Evolutionary conservation across 176 grass and related monocot genomes (phyloP).

Genomic region (Lolium multiflorum): DNA sequence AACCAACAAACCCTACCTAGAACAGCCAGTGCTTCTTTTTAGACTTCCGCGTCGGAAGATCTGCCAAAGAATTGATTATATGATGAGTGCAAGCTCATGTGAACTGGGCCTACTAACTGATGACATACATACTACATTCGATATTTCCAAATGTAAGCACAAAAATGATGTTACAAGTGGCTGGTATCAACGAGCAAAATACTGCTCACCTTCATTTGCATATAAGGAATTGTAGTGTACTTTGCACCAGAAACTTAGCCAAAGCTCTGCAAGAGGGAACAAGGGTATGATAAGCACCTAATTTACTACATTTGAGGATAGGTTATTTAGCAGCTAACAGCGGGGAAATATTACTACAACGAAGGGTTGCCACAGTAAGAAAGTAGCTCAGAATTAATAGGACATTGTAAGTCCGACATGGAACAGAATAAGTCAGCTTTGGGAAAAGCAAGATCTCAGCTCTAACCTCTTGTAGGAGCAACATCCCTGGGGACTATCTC

Average conservation of each 20-base stretch:
- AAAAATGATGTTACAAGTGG: not conserved
- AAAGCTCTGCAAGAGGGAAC: conserved; percentile 71
- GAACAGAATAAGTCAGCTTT: not conserved
- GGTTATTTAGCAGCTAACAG: not conserved
- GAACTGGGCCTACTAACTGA: not conserved
- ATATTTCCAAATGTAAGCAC: conserved; percentile 12
- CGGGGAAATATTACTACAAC: not conserved
- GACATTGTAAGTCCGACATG: not conserved
- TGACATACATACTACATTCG: not conserved
- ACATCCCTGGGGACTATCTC: conserved; percentile 88
- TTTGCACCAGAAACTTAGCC: conserved; percentile 99
- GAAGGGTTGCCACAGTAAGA: conserved; percentile 18
- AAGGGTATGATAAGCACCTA: conserved; percentile 26
- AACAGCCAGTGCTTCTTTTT: conserved; percentile 95
- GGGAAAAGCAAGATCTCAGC: conserved; percentile 15
- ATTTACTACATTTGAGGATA: not conserved
- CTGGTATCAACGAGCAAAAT: not conserved
- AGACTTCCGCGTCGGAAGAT: conserved; percentile 73
- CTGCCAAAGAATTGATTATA: conserved; percentile 49
- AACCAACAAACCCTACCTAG: conserved; percentile 47
- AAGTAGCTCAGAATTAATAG: too few relatives aligned
- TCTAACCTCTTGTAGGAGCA: conserved; percentile 83
- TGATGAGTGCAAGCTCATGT: conserved; percentile 19
- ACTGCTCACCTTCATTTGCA: conserved; percentile 78
- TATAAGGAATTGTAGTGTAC: conserved; percentile 99